Base-by-base conservation (phyloP, 2,329 filamentous ascomycete species). In the Aspergillus sp. region DNA sequence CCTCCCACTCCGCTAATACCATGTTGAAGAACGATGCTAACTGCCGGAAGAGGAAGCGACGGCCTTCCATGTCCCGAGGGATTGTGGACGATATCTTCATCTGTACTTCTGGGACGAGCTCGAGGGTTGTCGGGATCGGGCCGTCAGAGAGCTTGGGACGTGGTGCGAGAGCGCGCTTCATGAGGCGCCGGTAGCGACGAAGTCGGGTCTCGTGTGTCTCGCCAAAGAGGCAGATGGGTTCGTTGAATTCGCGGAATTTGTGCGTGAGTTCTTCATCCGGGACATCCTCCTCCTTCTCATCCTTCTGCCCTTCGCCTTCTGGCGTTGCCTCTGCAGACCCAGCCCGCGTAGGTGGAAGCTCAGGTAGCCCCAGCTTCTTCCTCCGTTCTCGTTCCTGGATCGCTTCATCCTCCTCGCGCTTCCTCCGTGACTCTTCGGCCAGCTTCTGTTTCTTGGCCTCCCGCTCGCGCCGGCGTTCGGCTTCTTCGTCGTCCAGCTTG, bases 21-120 rank as follows among this genome's bases (percentile, higher is more conserved):
- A 98, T 88, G 45, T 87, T 94, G 72, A 98, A 97, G 73, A 96
- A 98, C 42, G 87, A 93, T 19, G 86, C 87, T 47, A 98, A 76
- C 67, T 98, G 91, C 7, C 91, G 78, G 71, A 85, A 91, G 36
- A 98, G 73, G 67, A 85, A 89, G 40, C 77, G 72, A 41, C 82
- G 79, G 0, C 74, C 85, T 36, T 82, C 79, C 19, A 72, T 72
- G 56, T 90, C 85, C 57, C 77, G 74, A 1, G 80, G 79, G 7
- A 87, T 70, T 39, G 73, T 74, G 10, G 76, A 73, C 1, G 80
- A 73, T 27, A 97, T 81, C 66, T 90, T 91, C 88, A 96, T 95
- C 56, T 94, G 83, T 63, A 82, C 82, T 69, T 94, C 90, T 5
- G 85, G 80, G 2, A 97, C 83, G 1, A 88, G 79, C 60, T 81